Percentiles rank a stretch among this genome's conserved stretches.
phyloP scores from a whole-genome alignment of 164 flowering plant species.

The Chloranthus sessilifolius region DNA sequence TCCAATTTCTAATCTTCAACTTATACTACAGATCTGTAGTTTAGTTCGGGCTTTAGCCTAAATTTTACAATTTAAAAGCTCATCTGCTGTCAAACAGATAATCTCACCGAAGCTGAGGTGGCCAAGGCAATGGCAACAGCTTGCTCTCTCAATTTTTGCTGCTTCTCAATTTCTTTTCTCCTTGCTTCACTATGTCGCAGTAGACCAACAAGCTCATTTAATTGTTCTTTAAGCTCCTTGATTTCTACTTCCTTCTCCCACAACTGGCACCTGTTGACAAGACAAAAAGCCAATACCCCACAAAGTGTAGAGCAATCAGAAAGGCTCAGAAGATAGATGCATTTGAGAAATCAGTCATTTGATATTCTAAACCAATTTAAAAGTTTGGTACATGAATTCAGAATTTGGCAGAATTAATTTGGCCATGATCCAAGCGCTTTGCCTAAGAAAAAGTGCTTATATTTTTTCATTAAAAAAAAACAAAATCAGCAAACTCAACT shows the following conservation, averaged over 20 bases:
- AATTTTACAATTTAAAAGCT: neutral
- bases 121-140: slow-evolving; percentile 66
- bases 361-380: no score
- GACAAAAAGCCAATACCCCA: neutral
- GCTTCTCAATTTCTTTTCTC: slow-evolving; percentile 87
- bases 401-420: no score
- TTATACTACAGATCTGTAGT: neutral
- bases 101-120: slow-evolving; percentile 63
- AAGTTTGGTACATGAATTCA: no score
- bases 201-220: slow-evolving; percentile 77
- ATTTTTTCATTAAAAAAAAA: no score
- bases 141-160: slow-evolving; percentile 86
- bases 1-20: no score
- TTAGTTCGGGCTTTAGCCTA: neutral
- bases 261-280: slow-evolving; percentile 55
- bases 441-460: no score
- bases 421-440: no score
- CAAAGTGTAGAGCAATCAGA: neutral
- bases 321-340: no score
- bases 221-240: slow-evolving; percentile 85
- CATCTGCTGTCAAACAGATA: neutral
- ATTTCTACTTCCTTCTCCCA: slow-evolving; percentile 86
- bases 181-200: slow-evolving; percentile 75
- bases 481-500: no score
- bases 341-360: no score